phyloP scores from a whole-genome alignment of 495 filamentous ascomycete genomes.

The Neurospora sp. region DNA sequence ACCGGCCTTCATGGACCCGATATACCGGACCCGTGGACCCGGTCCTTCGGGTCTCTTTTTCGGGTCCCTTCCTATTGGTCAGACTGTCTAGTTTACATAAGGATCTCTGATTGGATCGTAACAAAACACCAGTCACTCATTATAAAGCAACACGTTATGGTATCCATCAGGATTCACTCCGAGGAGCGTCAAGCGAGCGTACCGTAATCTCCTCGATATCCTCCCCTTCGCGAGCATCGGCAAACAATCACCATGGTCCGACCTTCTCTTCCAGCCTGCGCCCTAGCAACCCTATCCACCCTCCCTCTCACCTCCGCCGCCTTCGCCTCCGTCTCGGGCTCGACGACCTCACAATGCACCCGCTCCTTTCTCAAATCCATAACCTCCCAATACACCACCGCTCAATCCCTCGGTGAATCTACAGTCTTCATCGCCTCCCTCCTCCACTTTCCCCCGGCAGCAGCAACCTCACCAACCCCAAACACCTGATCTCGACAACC shows the following conservation, averaged over 20 bases:
- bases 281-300: neutral
- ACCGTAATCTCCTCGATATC: neutral
- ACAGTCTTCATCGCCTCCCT: neutral
- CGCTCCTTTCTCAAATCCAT: conserved; percentile 9
- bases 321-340: neutral
- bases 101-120: too few species aligned
- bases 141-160: too few species aligned
- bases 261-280: neutral
- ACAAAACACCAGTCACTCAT: too few species aligned
- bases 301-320: neutral
- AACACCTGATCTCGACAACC: neutral
- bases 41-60: too few species aligned
- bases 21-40: too few species aligned
- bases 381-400: conserved; percentile 8
- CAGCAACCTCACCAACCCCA: neutral
- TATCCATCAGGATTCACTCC: neutral
- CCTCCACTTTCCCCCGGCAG: neutral
- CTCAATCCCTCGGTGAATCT: conserved; percentile 4
- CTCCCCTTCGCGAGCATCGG: neutral
- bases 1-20: too few species aligned
- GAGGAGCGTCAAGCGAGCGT: neutral
- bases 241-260: neutral
- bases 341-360: conserved; percentile 2
- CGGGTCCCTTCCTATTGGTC: too few species aligned
- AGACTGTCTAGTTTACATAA: too few species aligned